Evolutionary conservation across 192 early-diverging fungal species (phyloP), one percentile per base, ranked within the genome.

Genomic region (Coemansia sp.): DNA sequence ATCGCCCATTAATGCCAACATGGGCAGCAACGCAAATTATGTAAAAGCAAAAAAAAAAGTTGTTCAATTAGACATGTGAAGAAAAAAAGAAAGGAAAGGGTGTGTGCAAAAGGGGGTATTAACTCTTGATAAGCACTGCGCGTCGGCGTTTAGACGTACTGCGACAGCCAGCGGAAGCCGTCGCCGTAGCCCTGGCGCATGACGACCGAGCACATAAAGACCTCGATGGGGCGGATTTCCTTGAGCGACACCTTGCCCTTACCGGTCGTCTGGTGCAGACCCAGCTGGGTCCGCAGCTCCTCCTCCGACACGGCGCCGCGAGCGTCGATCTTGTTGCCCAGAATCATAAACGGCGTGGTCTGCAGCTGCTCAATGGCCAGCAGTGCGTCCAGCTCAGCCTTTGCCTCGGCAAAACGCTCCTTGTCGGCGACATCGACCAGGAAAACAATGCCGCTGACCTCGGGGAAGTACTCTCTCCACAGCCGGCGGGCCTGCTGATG

Each of bases 311-410:
- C 92, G 30, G 97, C 97, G 68, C 91, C 91, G 60, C 85, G 87
- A 28, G 92, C 90, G 73, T 99, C 97, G 74, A 99, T 98, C 89
- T 99, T 99, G 89, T 99, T 99, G 70, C 97, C 97, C 51, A 99
- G 88, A 61, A 99, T 86, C 69, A 99, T 81, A 86, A 99, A 98
- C 14, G 97, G 97, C 29, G 94, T 91, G 61, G 77, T 90, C 69
- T 89, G 87, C 64, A 99, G 89, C 76, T 96, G 89, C 83, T 99
- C 95, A 71, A 99, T 96, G 45, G 88, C 89, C 52, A 99, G 86
- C 57, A 99, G 87, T 56, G 88, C 90, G 84, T 96, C 94, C 63
- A 99, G 88, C 85, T 98, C 97, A 11, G 93, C 88, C 84, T 96
- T 97, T 62, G 90, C 84, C 81, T 99, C 97, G 16, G 73, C 36